Evolutionary conservation across 2,329 filamentous ascomycete species (phyloP), one percentile per base, ranked within the genome.

Genomic region (Nigrograna mackinnonii): DNA sequence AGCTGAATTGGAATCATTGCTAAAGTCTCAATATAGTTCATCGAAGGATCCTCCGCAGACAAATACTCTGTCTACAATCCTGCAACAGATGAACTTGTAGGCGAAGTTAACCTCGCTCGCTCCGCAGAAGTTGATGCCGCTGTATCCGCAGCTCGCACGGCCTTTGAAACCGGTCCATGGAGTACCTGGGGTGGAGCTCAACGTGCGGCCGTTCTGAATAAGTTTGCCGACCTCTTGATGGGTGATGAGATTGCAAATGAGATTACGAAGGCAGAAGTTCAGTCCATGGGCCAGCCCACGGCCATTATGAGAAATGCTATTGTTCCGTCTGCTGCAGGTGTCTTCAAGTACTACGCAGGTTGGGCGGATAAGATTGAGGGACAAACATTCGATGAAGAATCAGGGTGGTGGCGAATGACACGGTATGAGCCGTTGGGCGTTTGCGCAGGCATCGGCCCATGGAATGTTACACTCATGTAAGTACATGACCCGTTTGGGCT

Each of bases 361-460:
- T 57, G 54, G 54, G 47, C 51, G 19, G 54, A 57, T 30, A 57
- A 62, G 40, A 48, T 60, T 20, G 49, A 50, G 22, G 55, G 57
- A 2, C 44, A 52, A 41, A 52, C 50, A 5, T 58, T 47, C 20
- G 50, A 46, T 24, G 17, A 32, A 4, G 49, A 54, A 19, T 37
- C 40, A 16, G 42, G 37, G 3, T 28, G 9, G 18, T 46, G 43
- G 26, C 36, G 40, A 19, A 43, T 45, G 20, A 48, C 49, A 2
- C 49, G 50, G 28, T 60, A 63, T 41, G 58, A 62, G 35, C 54
- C 60, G 14, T 37, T 54, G 22, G 60, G 61, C 11, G 61, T 63
- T 3, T 64, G 61, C 35, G 60, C 57, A 13, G 61, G 58, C 3
- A 60, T 63, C 38, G 60, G 55, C 13, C 50, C 60, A n/a, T 64